A percentile compares a stretch with the other conserved stretches of the same genome.
These are phyloP conservation scores for Colletotrichum sublineola DNA, from an alignment of 2,329 filamentous ascomycete species.

Conservation along the genomic window DNA sequence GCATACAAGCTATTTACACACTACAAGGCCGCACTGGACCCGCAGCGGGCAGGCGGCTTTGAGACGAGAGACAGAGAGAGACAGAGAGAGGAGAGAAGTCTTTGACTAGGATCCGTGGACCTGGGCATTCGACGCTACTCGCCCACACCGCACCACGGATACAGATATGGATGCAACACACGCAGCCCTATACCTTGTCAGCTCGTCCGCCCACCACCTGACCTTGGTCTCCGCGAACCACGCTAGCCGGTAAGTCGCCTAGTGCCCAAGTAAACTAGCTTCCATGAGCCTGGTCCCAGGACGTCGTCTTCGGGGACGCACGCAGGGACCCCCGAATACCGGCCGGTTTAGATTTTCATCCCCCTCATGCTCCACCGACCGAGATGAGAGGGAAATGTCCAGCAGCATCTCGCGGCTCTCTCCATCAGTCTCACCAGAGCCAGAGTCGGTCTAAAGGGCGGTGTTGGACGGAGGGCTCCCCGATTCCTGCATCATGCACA, in stretches of 20 bases:
- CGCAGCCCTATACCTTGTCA: slow-evolving; percentile 8
- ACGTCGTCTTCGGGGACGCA: slow-evolving; percentile 37
- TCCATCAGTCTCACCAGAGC: background rate
- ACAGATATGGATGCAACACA: slow-evolving; percentile 5
- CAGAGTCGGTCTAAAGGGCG: slow-evolving; percentile 35
- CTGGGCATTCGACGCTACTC: slow-evolving; percentile 17
- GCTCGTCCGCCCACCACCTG: slow-evolving; percentile 1
- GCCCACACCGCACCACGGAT: slow-evolving; percentile 7
- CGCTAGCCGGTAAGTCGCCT: slow-evolving; percentile 36
- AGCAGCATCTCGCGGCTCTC: slow-evolving; percentile 26
- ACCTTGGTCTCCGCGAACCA: slow-evolving; percentile 30
- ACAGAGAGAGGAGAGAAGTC: slow-evolving; percentile 2
- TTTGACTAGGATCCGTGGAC: slow-evolving; percentile 29
- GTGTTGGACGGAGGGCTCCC: slow-evolving; percentile 24
- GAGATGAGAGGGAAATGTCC: slow-evolving; percentile 32
- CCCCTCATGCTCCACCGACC: slow-evolving; percentile 28
- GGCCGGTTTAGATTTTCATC: slow-evolving; percentile 34
- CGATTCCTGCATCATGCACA: slow-evolving; percentile 34
- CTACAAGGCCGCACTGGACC: slow-evolving; percentile 17
- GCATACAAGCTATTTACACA: background rate
- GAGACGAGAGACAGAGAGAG: slow-evolving; percentile 1
- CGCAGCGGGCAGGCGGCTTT: slow-evolving; percentile 28
- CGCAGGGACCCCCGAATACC: slow-evolving; percentile 37
- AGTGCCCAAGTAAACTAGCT: slow-evolving; percentile 29
- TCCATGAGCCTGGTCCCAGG: slow-evolving; percentile 41